These are phyloP conservation scores for Lactifluus pinguis DNA, from an alignment of 768 basidiomycete species.

Conservation along the genomic window DNA sequence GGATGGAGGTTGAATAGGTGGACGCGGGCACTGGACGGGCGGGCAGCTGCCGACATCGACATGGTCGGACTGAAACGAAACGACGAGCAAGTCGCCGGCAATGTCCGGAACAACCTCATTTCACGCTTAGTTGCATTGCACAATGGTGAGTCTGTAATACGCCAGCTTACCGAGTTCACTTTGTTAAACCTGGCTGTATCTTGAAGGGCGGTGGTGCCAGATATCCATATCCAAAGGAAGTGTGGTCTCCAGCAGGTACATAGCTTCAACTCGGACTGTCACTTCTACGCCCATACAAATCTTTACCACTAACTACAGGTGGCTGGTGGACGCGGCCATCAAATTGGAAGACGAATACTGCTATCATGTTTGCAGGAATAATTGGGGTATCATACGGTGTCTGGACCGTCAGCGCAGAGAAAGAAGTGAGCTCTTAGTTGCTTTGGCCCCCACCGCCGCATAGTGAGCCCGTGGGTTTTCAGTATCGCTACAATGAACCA, in stretches of 20 bases:
- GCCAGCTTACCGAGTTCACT: not conserved
- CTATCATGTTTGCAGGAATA: conserved; percentile 62
- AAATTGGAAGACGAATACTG: conserved; percentile 86
- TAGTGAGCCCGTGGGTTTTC: not conserved
- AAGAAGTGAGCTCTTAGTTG: conserved; percentile 53
- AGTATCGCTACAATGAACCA: conserved; percentile 18
- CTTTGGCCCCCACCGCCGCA: too few relatives aligned
- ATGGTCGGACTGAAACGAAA: conserved; percentile 18
- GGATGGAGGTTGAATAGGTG: conserved; percentile 65
- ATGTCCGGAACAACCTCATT: conserved; percentile 2
- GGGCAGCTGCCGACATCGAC: conserved; percentile 35
- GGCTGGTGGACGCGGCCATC: conserved; percentile 93
- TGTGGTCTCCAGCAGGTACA: conserved; percentile 87
- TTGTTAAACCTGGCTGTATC: not conserved
- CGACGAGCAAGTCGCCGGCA: conserved; percentile 6
- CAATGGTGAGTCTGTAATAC: conserved; percentile 10
- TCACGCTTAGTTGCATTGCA: not conserved
- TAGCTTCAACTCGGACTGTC: conserved; percentile 8
- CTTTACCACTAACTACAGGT: conserved; percentile 37
- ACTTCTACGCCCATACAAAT: not conserved
- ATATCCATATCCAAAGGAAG: conserved; percentile 91
- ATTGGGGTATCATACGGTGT: conserved; percentile 53
- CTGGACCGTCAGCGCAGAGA: conserved; percentile 66
- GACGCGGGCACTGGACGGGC: conserved; percentile 36
- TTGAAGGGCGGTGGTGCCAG: conserved; percentile 69